Evolutionary conservation across 2,329 filamentous ascomycete species (phyloP), one percentile per base, ranked within the genome.

Genomic region (Fusarium tanahbumbuense): DNA sequence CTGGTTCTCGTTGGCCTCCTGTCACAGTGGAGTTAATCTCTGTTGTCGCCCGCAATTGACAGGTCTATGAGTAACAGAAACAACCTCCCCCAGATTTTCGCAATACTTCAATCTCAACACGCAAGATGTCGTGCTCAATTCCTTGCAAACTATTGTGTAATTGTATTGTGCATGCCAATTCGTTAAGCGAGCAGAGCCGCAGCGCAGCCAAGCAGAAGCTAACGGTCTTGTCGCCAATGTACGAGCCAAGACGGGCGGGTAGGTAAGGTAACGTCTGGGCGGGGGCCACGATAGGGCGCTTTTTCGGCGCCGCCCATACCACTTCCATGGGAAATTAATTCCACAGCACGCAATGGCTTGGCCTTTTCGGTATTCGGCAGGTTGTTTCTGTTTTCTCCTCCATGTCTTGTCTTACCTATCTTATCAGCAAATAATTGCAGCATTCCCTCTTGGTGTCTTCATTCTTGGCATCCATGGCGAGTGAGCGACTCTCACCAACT

Each of bases 51-150:
- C 49, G 49, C 49, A 53, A 40, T 27, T 40, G 28, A 37, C 34
- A 12, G 18, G 34, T 37, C 34, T n/a, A 37, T 37, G 34, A n/a
- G 34, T 37, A 37, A 37, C 18, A n/a, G 34, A 37, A 37, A 37
- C 10, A 37, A n/a, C 18, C 10, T 37, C 34, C 34, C 34, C 18
- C 48, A n/a, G 18, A 37, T 49, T 32, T 34, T n/a, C 18, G 34
- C 34, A 37, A 37, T 37, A 37, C 9, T 37, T 46, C 55, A 62
- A 62, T 55, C 28, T 27, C 30, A 37, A 37, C 10, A 37, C 34
- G 34, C 18, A 37, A n/a, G 22, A 64, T 71, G 50, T 68, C 68
- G 54, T 71, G 50, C 63, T 45, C 48, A 27, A 53, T 41, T 40
- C 59, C 67, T 48, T 23, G 63, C 34, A 48, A 45, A 10, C 8